A percentile compares a stretch with the other conserved stretches of the same genome.
Conservation (phyloP, 2,329 filamentous ascomycete genomes). For the Claviceps sp. region DNA sequence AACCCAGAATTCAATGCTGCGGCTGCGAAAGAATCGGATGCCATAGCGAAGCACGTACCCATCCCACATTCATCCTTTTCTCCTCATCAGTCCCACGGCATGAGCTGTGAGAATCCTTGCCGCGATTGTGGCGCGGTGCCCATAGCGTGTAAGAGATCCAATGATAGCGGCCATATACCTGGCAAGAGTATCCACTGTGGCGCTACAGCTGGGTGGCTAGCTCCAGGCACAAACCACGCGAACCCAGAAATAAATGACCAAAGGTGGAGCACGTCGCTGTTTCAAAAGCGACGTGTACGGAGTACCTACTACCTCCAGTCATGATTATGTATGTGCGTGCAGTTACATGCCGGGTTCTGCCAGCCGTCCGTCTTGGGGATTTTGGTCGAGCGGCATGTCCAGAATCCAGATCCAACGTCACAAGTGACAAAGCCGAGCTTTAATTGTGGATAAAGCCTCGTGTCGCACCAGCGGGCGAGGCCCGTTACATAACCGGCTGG, state of each 20-base stretch:
- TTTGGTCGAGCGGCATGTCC: neutral
- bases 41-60: too few relatives aligned
- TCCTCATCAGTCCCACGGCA: neutral
- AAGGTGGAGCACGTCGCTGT: neutral
- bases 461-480: constrained; percentile 3
- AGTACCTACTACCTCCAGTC: neutral
- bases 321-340: neutral
- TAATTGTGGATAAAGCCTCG: neutral
- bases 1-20: too few relatives aligned
- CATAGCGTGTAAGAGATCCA: neutral
- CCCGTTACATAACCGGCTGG: neutral
- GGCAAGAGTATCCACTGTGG: neutral
- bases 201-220: neutral
- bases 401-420: neutral
- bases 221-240: constrained; percentile 3
- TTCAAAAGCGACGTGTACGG: neutral
- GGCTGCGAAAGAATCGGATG: too few relatives aligned
- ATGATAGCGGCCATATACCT: neutral
- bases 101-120: neutral
- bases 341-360: neutral
- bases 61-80: too few relatives aligned
- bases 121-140: neutral
- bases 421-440: neutral
- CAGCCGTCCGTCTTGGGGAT: neutral
- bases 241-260: neutral